Evolutionary conservation across 495 filamentous ascomycete genomes (phyloP), one percentile per base, ranked within the genome.

Genomic region (Tuber umbilicatum): DNA sequence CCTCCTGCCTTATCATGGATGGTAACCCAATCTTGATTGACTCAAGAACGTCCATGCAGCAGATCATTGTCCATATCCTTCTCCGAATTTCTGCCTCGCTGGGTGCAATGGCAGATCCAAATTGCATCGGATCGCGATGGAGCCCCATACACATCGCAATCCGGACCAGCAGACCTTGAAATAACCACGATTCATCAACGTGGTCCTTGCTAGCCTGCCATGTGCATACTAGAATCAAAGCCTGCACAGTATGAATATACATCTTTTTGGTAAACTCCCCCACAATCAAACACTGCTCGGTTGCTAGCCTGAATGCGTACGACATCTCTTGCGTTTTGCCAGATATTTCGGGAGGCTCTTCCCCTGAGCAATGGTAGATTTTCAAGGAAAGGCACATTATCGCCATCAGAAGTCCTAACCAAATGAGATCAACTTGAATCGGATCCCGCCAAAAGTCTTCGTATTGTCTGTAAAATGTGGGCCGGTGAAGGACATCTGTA

Each of bases 131-230:
- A 82, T 99, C 95, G 73, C 96, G 89, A 81, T 99, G 95, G 75
- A 97, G 96, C 69, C 95, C 95, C 93, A 97, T 97, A 39, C 93
- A 88, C 87, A 97, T 93, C 16, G 94, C 93, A 73, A 97, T 85
- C 73, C 94, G 89, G 38, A 92, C 90, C 75, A 97, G 89, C 79
- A 96, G 89, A 35, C 92, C 91, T 12, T 89, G 87, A 73, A 95
- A 87, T 69, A 97, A 86, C 90, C 94, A 96, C 90, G 91, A 16
- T 91, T 82, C 86, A 74, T 97, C 94, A 17, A 91, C 88, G 77
- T 97, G 93, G 84, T 68, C 89, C 90, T 73, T 92, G 88, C 27
- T 88, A 88, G 79, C 91, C 91, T 84, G 97, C 92, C 43, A 92
- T 91, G 80, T 93, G 90, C 43, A 96, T 84, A 83, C 97, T 43